Base-by-base conservation (phyloP, 805 yeast genomes). In the Ogataea polymorpha region DNA sequence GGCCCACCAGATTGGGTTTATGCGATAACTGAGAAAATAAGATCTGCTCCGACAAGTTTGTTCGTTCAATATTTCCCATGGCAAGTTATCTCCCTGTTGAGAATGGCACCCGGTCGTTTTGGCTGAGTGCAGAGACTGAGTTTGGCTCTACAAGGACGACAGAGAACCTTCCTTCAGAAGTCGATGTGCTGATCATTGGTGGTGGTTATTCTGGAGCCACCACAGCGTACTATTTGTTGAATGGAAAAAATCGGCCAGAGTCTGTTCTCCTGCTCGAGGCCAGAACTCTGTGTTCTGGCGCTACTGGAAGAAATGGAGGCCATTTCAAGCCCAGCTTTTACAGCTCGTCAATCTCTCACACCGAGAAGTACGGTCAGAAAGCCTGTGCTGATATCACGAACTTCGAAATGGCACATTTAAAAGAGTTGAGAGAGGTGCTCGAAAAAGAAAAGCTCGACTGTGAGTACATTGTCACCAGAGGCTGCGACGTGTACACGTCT, bases 261-360 rank as follows among this genome's bases (percentile, higher is more conserved):
- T 24, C 35, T 5, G 30, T 41, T 5, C 15, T 41, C 14, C 18
- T 48, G 39, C 36, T 45, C 3, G 78, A 73, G 45, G 76, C 75
- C 3, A 58, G 68, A 41, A 65, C 68, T 36, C 58, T 63, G 8
- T 64, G 66, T 36, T 56, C 63, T 9, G 63, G 60, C 20, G 77
- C 77, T 6, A 68, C 75, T 2, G 77, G 72, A 5, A 55, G 77
- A 40, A 72, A 72, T 42, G 77, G 77, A 10, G 77, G 77, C 5
- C 77, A 72, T 49, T 48, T 73, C 38, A 68, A 70, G 35, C 75
- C 75, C 7, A 53, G 49, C 31, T 34, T 41, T 10, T 55, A 54
- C 45, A 32, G 36, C 36, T 38, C 41, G 2, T 51, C 58, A 28
- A 37, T 41, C 2, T 24, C 23, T 5, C 50, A 50, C 20, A 45